These are phyloP conservation scores for Gamarada debralockiae DNA, from an alignment of 495 filamentous ascomycete genomes.

Conservation along the genomic window DNA sequence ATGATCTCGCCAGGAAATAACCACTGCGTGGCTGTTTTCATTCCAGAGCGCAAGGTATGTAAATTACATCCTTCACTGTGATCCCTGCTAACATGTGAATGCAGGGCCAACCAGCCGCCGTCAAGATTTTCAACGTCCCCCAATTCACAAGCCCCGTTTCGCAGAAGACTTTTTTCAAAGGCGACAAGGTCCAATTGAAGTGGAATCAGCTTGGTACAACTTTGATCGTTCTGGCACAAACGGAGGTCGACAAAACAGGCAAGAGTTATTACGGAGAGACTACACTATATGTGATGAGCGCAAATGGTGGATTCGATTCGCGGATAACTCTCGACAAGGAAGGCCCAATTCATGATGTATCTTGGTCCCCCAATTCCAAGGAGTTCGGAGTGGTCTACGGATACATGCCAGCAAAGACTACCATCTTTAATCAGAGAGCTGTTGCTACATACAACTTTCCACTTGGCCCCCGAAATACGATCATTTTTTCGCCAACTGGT, in stretches of 20 bases:
- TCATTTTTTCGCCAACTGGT: conserved; percentile 90
- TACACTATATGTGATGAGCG: conserved; percentile 90
- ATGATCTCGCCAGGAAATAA: conserved; percentile 83
- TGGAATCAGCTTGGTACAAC: conserved; percentile 91
- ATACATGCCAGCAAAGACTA: conserved; percentile 96
- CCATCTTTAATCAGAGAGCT: conserved; percentile 87
- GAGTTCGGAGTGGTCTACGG: conserved; percentile 97
- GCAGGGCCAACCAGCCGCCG: conserved; percentile 83
- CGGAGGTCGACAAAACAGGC: conserved; percentile 94
- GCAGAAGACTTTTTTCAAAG: conserved; percentile 98
- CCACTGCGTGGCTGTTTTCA: conserved; percentile 86
- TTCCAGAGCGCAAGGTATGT: conserved; percentile 88
- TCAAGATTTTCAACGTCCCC: conserved; percentile 92
- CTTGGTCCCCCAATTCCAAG: conserved; percentile 95
- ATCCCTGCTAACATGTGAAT: conserved; percentile 12
- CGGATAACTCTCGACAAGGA: conserved; percentile 93
- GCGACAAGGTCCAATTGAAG: conserved; percentile 96
- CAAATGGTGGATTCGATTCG: conserved; percentile 88
- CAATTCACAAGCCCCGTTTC: conserved; percentile 76
- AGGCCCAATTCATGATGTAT: conserved; percentile 95
- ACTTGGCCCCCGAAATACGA: conserved; percentile 86
- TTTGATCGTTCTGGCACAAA: conserved; percentile 93
- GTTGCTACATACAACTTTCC: conserved; percentile 77
- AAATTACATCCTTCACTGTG: neutral
- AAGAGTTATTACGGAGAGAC: conserved; percentile 99